Conservation (phyloP, 331 rosid species). For the Saraca asoca region DNA sequence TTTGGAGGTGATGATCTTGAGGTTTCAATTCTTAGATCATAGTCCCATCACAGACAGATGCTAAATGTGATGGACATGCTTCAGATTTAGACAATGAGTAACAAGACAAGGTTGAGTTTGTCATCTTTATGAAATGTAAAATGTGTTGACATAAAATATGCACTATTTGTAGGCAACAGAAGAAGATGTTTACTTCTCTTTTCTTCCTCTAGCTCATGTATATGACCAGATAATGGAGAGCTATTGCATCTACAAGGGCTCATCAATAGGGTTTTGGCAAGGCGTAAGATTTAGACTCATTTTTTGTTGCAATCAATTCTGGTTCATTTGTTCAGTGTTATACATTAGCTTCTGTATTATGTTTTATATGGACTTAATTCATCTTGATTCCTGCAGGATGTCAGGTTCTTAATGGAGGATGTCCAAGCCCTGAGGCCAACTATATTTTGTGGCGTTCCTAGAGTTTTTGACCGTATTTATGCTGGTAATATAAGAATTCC, state of each 20-base stretch:
- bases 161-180: constrained; percentile 54
- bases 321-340: constrained; percentile 9
- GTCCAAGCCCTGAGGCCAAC: constrained; percentile 77
- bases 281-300: constrained; percentile 65
- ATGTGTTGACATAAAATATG: constrained; percentile 13
- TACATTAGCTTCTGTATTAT: not conserved
- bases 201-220: constrained; percentile 89
- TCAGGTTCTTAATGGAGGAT: constrained; percentile 83
- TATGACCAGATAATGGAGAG: constrained; percentile 90
- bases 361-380: constrained; percentile 8
- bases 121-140: constrained; percentile 3
- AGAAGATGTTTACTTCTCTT: constrained; percentile 88
- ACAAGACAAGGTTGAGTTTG: constrained; percentile 7
- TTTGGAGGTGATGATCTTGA: constrained; percentile 1
- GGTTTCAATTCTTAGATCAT: not conserved
- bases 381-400: constrained; percentile 59
- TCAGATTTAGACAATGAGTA: constrained; percentile 9
- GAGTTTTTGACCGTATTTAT: constrained; percentile 86
- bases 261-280: constrained; percentile 88
- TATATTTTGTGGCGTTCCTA: constrained; percentile 86
- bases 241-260: constrained; percentile 81
- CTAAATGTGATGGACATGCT: constrained; percentile 7
- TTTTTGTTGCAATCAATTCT: constrained; percentile 5
- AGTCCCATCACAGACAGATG: not conserved
- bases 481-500: constrained; percentile 47